phyloP scores from a whole-genome alignment of 345 rosid genomes.

The Atalantia buxifolia region DNA sequence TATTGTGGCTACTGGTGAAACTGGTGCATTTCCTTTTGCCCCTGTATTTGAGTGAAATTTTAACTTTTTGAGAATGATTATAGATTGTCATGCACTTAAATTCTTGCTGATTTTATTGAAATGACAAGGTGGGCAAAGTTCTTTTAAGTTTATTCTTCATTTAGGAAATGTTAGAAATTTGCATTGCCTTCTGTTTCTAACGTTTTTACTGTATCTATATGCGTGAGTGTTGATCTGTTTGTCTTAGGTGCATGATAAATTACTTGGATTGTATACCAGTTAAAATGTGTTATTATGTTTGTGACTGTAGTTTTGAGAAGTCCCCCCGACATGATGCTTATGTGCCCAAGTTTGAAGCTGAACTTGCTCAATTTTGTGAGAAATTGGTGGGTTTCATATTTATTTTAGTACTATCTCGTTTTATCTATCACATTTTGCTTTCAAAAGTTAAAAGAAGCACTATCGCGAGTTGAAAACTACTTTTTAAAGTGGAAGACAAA shows the following conservation, averaged over 20 bases:
- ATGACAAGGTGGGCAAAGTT: background rate
- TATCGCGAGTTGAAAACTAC: background rate
- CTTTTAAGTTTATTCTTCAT: background rate
- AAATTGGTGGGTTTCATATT: conserved; percentile 59
- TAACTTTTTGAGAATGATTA: background rate
- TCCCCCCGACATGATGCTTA: conserved; percentile 75
- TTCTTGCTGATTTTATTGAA: background rate
- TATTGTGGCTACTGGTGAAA: background rate
- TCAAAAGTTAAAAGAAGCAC: background rate
- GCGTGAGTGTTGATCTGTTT: background rate
- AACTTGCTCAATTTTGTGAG: conserved; percentile 90
- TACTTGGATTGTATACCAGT: background rate
- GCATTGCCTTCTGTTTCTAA: background rate
- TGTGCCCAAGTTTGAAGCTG: conserved; percentile 85
- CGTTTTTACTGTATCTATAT: background rate
- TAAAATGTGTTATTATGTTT: conserved; percentile 13
- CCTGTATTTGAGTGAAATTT: too few species aligned
- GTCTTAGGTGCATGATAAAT: background rate
- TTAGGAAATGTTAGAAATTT: background rate
- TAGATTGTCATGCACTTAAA: background rate
- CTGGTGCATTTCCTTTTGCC: background rate
- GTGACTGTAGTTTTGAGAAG: conserved; percentile 71
- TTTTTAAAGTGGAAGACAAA: background rate
- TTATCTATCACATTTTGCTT: background rate
- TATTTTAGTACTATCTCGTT: background rate